Evolutionary conservation across 116 monocot genomes (phyloP), one percentile per base, ranked within the genome.

Genomic region (Thalassia testudinum): DNA sequence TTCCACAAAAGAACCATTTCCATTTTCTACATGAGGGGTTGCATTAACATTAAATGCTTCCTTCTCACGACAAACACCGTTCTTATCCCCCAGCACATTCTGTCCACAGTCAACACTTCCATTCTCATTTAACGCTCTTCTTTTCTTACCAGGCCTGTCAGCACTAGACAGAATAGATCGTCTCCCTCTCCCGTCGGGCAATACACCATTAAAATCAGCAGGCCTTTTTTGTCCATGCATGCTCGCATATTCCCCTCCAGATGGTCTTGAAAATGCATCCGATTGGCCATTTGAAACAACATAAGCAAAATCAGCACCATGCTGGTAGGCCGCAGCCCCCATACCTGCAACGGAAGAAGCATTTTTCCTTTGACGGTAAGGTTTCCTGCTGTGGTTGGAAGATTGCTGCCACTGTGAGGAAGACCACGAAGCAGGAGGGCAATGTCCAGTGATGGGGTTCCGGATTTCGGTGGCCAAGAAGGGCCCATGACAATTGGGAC

Each of bases 381-480:
- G n/a, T 61, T 69, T 59, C 27, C 65, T 56, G 16, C 27, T 27
- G 25, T 54, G 26, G 26, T 29, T 54, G 18, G 53, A 30, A 1
- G 23, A 15, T 1, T 28, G 53, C 1, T 54, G 12, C 29, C 29
- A 24, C 53, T 54, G 53, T 17, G 53, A 54, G 17, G 70, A 37
- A 69, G 74, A 53, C 65, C 68, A 70, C 43, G 72, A n/a, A 55
- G 25, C 30, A 21, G 65, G 27, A 43, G 70, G 38, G 60, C 27
- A 61, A 34, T 52, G 20, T 12, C 62, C 75, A 56, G 68, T 72
- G 8, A 53, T 54, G 38, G 88, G 82, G 42, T 59, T 24, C 13
- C 62, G 62, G 3, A 56, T 78, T 50, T 92, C 92, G 18, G 64
- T 38, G 34, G 92, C 92, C 50, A 79, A 51, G 61, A 92, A 92